These are phyloP conservation scores for Ascoidea asiatica DNA, from an alignment of 805 yeast genomes.

Conservation along the genomic window DNA sequence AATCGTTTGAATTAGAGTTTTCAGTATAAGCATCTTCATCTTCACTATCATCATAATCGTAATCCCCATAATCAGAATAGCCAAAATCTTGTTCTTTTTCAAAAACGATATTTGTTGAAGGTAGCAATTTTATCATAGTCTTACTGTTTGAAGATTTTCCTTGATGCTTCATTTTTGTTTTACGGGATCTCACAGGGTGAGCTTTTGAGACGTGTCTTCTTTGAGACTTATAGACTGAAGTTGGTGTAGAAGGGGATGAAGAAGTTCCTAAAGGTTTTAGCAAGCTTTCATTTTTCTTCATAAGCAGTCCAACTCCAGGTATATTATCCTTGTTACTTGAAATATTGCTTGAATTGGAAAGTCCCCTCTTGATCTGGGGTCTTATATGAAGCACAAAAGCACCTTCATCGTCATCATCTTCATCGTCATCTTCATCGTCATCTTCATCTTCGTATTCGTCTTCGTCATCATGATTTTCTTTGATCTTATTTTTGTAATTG, in stretches of 20 bases:
- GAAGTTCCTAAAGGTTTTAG: background rate
- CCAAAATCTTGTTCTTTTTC: slow-evolving; percentile 41
- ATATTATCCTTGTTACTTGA: no score
- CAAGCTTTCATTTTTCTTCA: no score
- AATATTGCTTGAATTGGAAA: background rate
- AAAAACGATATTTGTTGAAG: slow-evolving; percentile 75
- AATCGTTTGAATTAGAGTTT: no score
- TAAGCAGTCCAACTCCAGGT: no score
- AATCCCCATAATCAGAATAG: background rate
- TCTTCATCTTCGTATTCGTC: slow-evolving; percentile 14
- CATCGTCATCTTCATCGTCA: slow-evolving; percentile 21
- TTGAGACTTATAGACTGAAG: slow-evolving; percentile 10
- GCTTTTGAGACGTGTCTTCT: slow-evolving; percentile 2
- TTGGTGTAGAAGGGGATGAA: background rate
- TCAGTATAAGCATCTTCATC: no score
- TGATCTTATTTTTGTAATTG: slow-evolving; percentile 11
- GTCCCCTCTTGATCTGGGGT: slow-evolving; percentile 21
- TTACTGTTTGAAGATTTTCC: slow-evolving; percentile 14
- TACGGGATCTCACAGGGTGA: background rate
- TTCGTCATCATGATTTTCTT: slow-evolving; percentile 6
- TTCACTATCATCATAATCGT: background rate
- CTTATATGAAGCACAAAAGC: slow-evolving; percentile 52
- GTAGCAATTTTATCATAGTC: slow-evolving; percentile 61
- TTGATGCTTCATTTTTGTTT: slow-evolving; percentile 4
- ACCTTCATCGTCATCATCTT: slow-evolving; percentile 48